phyloP scores from a whole-genome alignment of 257 asterid species.

The Solanum stenotomum region DNA sequence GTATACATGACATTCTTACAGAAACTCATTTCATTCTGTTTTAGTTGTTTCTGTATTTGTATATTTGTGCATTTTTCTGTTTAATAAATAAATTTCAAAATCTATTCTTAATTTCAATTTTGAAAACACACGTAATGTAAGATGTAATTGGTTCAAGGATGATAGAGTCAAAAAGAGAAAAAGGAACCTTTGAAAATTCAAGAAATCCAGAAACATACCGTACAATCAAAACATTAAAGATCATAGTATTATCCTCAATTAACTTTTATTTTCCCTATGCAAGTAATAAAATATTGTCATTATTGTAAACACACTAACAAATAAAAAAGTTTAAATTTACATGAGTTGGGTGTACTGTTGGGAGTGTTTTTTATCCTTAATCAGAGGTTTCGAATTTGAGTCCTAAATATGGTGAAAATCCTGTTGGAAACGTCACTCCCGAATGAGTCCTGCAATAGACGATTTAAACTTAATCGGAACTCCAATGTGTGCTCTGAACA shows the following conservation, averaged over 20 bases:
- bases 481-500: too few species aligned
- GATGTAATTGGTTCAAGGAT: not conserved
- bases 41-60: too few species aligned
- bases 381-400: accelerated
- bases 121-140: not conserved
- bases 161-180: not conserved
- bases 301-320: not conserved
- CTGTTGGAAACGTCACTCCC: too few species aligned
- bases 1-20: too few species aligned
- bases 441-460: too few species aligned
- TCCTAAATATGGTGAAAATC: too few species aligned
- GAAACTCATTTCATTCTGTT: too few species aligned
- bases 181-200: not conserved
- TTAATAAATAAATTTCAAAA: not conserved
- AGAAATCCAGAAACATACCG: not conserved
- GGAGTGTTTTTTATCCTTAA: too few species aligned
- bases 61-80: too few species aligned
- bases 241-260: not conserved
- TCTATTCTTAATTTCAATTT: not conserved
- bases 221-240: not conserved
- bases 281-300: not conserved
- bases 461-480: too few species aligned
- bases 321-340: not conserved
- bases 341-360: too few species aligned
- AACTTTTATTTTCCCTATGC: not conserved